Evolutionary conservation across 345 rosid species (phyloP).

Genomic region (Barbarea vulgaris): DNA sequence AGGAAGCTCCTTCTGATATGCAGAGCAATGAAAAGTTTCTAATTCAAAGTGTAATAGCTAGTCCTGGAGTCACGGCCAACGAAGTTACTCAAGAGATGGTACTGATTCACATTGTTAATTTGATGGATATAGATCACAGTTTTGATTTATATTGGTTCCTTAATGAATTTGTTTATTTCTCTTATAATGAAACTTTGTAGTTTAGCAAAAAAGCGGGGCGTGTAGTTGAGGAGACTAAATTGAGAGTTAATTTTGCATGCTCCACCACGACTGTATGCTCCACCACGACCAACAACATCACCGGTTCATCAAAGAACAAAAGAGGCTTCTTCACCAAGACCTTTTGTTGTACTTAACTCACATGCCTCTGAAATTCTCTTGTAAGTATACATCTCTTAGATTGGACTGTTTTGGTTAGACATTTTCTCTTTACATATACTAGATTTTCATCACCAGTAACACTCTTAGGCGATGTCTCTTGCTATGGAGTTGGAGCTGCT

Average conservation of each 20-base stretch:
- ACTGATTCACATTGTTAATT: not conserved
- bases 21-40: not conserved
- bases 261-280: not conserved
- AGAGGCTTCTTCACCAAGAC: not conserved
- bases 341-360: not conserved
- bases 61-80: not conserved
- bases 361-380: not conserved
- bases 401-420: not conserved
- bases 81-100: not conserved
- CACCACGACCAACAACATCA: no score
- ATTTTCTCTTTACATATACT: not conserved
- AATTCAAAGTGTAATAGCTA: not conserved
- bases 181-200: not conserved
- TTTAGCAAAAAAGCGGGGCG: not conserved
- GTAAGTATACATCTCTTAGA: not conserved
- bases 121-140: not conserved
- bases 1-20: constrained; percentile 60
- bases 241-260: not conserved
- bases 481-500: not conserved
- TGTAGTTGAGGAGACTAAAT: not conserved
- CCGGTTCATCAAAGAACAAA: not conserved
- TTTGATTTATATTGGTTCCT: not conserved
- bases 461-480: not conserved
- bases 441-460: not conserved
- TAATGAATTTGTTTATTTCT: not conserved